Evolutionary conservation across 495 filamentous ascomycete genomes (phyloP), one percentile per base, ranked within the genome.

Genomic region (Neurospora sp.): DNA sequence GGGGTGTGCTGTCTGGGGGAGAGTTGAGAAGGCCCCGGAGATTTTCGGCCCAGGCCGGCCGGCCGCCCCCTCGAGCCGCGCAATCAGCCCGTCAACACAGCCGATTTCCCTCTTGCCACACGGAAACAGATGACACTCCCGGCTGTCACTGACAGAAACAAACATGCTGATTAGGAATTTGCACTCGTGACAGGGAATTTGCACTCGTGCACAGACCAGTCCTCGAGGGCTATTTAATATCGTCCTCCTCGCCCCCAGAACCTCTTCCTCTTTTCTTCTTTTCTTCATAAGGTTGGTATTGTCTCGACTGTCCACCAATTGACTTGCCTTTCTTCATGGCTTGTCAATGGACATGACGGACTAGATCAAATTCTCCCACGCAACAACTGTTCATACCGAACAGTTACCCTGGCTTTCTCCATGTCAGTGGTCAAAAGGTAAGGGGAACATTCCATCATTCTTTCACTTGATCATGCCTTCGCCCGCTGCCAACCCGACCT

Each of bases 201-300:
- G 72, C 69, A 74, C 39, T 20, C 53, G 70, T 71, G 72, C 72
- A 74, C 70, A 68, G 72, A 53, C 72, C 72, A 65, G 39, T 40
- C 39, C 20, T 18, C 53, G 35, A 18, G 20, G 41, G 18, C 14
- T 71, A 71, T 74, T 68, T 48, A 71, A 68, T 48, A 20, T 6
- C 27, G n/a, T 1, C 48, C 65, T 35, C 39, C 20, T 27, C 53
- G 41, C 48, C 22, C 35, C 22, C 31, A 53, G 14, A 61, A 37
- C 38, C 12, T n/a, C 59, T 31, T 71, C 69, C 37, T 68, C 40
- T 68, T 69, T 71, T 22, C 68, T 69, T 41, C 27, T 71, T 31
- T 48, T 27, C 48, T 14, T 59, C 22, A 27, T 14, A 2, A 48
- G 44, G 44, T 48, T 4, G 0, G 44, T 48, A 48, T 46, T 46